phyloP scores from a whole-genome alignment of 2,329 filamentous ascomycete genomes.

The Exophiala dermatitidis region DNA sequence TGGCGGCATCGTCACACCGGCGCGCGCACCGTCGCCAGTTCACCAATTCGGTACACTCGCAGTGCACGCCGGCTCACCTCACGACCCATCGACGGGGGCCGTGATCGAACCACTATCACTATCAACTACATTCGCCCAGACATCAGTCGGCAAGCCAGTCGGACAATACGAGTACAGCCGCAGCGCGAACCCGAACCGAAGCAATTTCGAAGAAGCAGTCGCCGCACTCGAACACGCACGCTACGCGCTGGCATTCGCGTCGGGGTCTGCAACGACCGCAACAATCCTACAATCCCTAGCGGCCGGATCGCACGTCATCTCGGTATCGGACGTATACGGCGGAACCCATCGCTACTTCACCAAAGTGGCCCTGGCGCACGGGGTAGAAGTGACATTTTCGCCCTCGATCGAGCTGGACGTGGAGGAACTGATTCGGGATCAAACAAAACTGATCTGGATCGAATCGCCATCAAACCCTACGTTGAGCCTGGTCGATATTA shows the following conservation, averaged over 20 bases:
- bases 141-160: slow-evolving; percentile 74
- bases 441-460: slow-evolving; percentile 96
- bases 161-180: slow-evolving; percentile 90
- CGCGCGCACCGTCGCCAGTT: slow-evolving; percentile 63
- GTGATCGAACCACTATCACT: slow-evolving; percentile 96
- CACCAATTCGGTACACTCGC: slow-evolving; percentile 87
- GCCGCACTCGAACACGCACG: slow-evolving; percentile 88
- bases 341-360: slow-evolving; percentile 99
- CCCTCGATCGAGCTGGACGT: slow-evolving; percentile 87
- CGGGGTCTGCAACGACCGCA: slow-evolving; percentile 87
- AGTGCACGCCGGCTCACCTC: slow-evolving; percentile 85
- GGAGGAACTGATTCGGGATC: slow-evolving; percentile 66
- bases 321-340: slow-evolving; percentile 94
- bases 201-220: slow-evolving; percentile 87
- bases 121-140: slow-evolving; percentile 94
- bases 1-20: slow-evolving; percentile 63
- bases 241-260: slow-evolving; percentile 89
- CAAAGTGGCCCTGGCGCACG: slow-evolving; percentile 89
- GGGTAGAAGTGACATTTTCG: slow-evolving; percentile 89
- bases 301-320: slow-evolving; percentile 85
- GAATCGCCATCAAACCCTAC: slow-evolving; percentile 94
- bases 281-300: slow-evolving; percentile 89
- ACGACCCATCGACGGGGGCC: slow-evolving; percentile 85
- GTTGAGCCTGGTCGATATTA: slow-evolving; percentile 84
- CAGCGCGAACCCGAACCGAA: slow-evolving; percentile 87